A percentile compares a stretch with the other conserved stretches of the same genome.
These are phyloP conservation scores for Infundibulicybe gibba DNA, from an alignment of 768 basidiomycete species.

Conservation along the genomic window DNA sequence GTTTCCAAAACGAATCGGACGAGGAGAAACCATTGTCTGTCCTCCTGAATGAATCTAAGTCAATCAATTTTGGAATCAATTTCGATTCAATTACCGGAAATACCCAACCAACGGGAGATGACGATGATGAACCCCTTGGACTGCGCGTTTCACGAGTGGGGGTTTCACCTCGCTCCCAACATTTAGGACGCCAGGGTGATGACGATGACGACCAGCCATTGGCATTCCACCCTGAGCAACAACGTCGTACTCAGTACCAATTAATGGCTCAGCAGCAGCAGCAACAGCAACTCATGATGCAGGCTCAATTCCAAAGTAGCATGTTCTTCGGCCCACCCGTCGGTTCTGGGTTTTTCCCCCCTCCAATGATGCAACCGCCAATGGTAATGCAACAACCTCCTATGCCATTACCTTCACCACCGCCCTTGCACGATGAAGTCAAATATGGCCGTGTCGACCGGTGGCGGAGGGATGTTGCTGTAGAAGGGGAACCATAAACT, in stretches of 20 bases:
- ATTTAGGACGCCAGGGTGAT: constrained; percentile 22
- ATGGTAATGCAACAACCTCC: constrained; percentile 33
- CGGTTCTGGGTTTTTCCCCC: constrained; percentile 67
- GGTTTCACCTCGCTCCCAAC: constrained; percentile 12
- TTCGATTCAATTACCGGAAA: constrained; percentile 28
- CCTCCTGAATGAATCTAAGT: constrained; percentile 45
- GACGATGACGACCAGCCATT: constrained; percentile 72
- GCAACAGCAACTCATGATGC: constrained; percentile 70
- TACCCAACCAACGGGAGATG: constrained; percentile 43
- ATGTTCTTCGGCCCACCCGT: constrained; percentile 69
- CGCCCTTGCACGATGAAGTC: constrained; percentile 57
- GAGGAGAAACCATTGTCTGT: constrained; percentile 71
- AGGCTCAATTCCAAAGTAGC: constrained; percentile 70
- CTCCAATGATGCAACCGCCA: constrained; percentile 51
- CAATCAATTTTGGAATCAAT: constrained; percentile 39
- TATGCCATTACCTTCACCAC: constrained; percentile 55
- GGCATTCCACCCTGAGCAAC: constrained; percentile 75
- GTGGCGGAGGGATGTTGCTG: constrained; percentile 77
- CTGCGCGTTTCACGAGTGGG: constrained; percentile 55
- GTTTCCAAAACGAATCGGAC: constrained; percentile 45
- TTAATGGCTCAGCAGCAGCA: constrained; percentile 50
- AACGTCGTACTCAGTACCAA: constrained; percentile 67
- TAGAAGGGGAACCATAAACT: constrained; percentile 48
- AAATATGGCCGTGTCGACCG: constrained; percentile 74
- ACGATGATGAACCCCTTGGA: constrained; percentile 72